Conservation (phyloP, 192 early-diverging fungal species). For the Podila epicladia region DNA sequence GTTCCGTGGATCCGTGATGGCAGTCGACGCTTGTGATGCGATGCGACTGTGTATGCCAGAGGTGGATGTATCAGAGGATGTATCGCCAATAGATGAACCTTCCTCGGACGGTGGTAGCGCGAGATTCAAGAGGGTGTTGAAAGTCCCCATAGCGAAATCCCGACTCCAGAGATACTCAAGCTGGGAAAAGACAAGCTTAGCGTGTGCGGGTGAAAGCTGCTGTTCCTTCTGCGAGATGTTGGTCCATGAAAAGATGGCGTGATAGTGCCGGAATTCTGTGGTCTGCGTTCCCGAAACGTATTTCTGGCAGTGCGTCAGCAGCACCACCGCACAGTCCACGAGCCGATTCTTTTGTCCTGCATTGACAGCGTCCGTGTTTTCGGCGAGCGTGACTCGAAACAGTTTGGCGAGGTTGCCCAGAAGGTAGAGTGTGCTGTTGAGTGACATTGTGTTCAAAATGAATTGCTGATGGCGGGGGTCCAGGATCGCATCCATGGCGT, state of each 20-base stretch:
- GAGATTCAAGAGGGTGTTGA: slow-evolving; percentile 13
- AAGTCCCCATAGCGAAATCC: slow-evolving; percentile 30
- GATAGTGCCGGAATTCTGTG: slow-evolving; percentile 32
- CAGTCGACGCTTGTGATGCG: neutral
- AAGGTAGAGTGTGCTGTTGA: slow-evolving; percentile 41
- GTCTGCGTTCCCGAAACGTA: slow-evolving; percentile 33
- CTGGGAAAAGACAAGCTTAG: slow-evolving; percentile 27
- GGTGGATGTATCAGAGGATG: neutral
- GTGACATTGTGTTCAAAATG: slow-evolving; percentile 23
- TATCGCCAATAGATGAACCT: neutral
- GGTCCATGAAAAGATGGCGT: slow-evolving; percentile 42
- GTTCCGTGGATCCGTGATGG: slow-evolving; percentile 18
- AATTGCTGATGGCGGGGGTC: slow-evolving; percentile 24
- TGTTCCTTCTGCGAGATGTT: slow-evolving; percentile 26
- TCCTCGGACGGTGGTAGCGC: slow-evolving; percentile 4
- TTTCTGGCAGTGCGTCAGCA: slow-evolving; percentile 30
- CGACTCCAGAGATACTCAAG: slow-evolving; percentile 35
- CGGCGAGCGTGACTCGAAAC: slow-evolving; percentile 2
- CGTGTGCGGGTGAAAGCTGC: slow-evolving; percentile 26
- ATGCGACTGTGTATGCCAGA: neutral
- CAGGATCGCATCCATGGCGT: slow-evolving; percentile 22
- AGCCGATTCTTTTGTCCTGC: slow-evolving; percentile 10
- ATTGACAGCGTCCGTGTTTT: slow-evolving; percentile 1
- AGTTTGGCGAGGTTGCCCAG: slow-evolving; percentile 33
- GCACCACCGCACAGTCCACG: slow-evolving; percentile 24